Evolutionary conservation across 345 rosid genomes (phyloP), one percentile per base, ranked within the genome.

Genomic region (Physaria fendleri): DNA sequence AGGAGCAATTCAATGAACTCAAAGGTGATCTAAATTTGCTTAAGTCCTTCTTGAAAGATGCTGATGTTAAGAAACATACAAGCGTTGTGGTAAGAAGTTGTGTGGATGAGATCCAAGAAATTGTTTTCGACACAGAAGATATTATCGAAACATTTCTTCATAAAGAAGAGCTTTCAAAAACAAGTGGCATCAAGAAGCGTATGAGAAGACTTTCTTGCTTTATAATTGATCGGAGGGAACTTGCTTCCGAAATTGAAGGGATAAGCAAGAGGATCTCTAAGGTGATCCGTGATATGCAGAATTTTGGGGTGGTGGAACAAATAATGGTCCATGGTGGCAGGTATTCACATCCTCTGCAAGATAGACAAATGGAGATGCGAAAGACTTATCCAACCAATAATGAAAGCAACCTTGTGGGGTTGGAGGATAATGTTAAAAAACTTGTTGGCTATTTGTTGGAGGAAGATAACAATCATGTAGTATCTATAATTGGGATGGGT

Each of bases 401-500:
- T 6, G 80, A 73, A 4, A 56, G 62, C 4, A 10, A 56, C 38
- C 50, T 69, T 33, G 76, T 77, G 37, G 84, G 81, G 28, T 65
- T 62, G 8, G 77, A 68, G 4, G 65, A 62, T 8, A 65, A 66
- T 40, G 44, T 62, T 1, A 4, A 50, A 1, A 44, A 9, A 0
- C 10, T 79, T 40, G 76, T 72, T 22, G 34, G 20, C 2, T 7
- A 59, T 30, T 16, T 74, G 43, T 13, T 65, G 6, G 42, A 11
- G 5, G 59, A 29, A 4, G 45, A 56, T 2, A 56, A 13, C 11
- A 43, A 56, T 38, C 51, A 63, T 39, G 58, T 71, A 46, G 71
- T 66, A 11, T 57, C 72, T 0, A 68, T 80, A 4, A 67, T 53
- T 11, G 82, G 85, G 10, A 80, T 77, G 82, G 77, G 82, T 0